Base-by-base conservation (phyloP, 441 rosid genomes). In the Pelargonium fulgidum region DNA sequence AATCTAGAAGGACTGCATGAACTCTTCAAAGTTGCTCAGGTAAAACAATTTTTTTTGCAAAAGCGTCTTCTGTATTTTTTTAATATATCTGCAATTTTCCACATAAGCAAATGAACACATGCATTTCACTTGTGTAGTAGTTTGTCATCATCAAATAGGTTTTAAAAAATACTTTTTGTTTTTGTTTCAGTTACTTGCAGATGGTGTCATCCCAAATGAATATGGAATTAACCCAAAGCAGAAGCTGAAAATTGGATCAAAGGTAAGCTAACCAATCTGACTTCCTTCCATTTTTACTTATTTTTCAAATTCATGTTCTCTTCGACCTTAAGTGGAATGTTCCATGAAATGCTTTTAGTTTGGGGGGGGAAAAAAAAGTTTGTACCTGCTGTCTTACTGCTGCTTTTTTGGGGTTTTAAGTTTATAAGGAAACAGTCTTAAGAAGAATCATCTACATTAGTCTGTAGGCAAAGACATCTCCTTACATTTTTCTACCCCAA, bases 141-240 rank as follows among this genome's bases (percentile, higher is more conserved):
- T 48, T 56, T 59, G 24, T 78, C 50, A 65, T 68, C 73, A 39
- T 66, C 45, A 20, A 22, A 39, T 62, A 68, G 52, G 14, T 29
- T 4, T 20, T 9, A 9, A 29, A 13, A 20, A 56, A 19, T 70
- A 33, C 62, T 75, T 67, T 56, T 73, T 41, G 62, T 73, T 69
- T 76, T 79, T 73, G 36, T 76, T 79, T 76, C 85, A 96, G 99
- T 77, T 86, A 65, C 99, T 96, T 71, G 99, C 99, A 70, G 99
- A 96, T 83, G 99, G 99, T 76, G 98, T 96, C 68, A 93, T 96
- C 74, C 99, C 99, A 72, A 96, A 96, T 72, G 99, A 96, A 83
- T 96, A 96, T 75, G 99, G 99, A 65, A 89, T 96, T 72, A 93
- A 96, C 83, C 96, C 99, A 58, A 88, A 90, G 76, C 99, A 96